These are phyloP conservation scores for Biancaea sappan DNA, from an alignment of 306 rosid genomes.

Conservation along the genomic window DNA sequence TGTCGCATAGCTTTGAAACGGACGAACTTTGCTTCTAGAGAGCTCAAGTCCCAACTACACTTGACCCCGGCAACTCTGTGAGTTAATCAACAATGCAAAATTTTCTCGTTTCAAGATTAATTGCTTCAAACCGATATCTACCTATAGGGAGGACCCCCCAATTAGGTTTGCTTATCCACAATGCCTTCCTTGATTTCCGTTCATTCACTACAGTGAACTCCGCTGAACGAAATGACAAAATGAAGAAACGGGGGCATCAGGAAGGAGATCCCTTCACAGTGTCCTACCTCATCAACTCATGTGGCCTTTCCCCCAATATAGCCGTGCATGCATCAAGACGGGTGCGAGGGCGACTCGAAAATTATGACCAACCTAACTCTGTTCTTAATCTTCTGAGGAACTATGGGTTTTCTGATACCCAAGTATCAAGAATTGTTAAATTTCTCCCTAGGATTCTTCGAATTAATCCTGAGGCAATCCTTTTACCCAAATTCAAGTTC, in stretches of 20 bases:
- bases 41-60: no score
- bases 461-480: constrained; percentile 25
- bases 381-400: constrained; percentile 34
- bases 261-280: constrained; percentile 26
- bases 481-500: constrained; percentile 47
- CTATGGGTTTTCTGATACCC: constrained; percentile 39
- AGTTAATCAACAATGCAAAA: neutral
- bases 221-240: neutral
- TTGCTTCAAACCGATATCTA: neutral
- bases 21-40: no score
- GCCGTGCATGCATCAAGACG: constrained; percentile 29
- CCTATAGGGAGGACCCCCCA: neutral
- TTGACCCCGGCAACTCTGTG: neutral
- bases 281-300: constrained; percentile 38
- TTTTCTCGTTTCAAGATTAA: constrained; percentile 9
- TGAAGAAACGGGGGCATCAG: neutral
- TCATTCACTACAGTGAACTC: neutral
- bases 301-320: constrained; percentile 40
- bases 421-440: constrained; percentile 24
- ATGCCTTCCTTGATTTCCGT: neutral
- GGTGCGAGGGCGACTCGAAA: neutral
- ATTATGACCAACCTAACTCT: constrained; percentile 25
- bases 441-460: constrained; percentile 10
- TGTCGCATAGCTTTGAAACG: no score
- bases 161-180: neutral